Base-by-base conservation (phyloP, 2,329 filamentous ascomycete species). In the Arthrobotrys conoides region DNA sequence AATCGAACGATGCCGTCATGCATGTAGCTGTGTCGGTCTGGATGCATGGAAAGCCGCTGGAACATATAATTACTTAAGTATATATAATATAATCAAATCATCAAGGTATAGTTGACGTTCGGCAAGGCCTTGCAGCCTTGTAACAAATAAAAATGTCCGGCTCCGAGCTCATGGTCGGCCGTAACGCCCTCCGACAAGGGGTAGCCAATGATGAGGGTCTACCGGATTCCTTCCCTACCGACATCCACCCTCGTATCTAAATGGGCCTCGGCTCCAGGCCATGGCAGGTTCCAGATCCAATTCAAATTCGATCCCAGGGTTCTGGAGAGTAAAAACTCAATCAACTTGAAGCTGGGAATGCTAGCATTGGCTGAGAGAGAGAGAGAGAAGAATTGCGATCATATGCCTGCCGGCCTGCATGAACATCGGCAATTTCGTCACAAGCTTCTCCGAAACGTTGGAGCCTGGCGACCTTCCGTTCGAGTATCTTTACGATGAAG, bases 261-360 rank as follows among this genome's bases (percentile, higher is more conserved):
- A 48, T 24, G 20, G 48, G 57, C 57, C 69, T 71, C 69, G 69
- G 53, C 63, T 71, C 57, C 57, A 61, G 48, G 59, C 27, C 27
- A 53, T 71, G 36, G 33, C 41, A 24, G 22, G n/a, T n/a, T n/a
- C n/a, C 5, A 41, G 36, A 61, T 9, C 36, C 16, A 55, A 33
- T 55, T 30, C 5, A 41, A 22, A 30, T 30, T 14, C n/a, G n/a
- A n/a, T n/a, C 20, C 55, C 46, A 53, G 51, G 44, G 10, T 10
- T 12, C 27, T 46, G n/a, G 4, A 20, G n/a, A 12, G n/a, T 8
- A 59, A 6, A 18, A 33, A 20, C 33, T 16, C 14, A 20, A 46
- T 9, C 18, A 46, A 18, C 9, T 5, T 64, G 59, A 44, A 46
- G 38, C 38, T 9, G 18, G 46, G 38, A 30, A 65, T 14, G 61